phyloP scores from a whole-genome alignment of 2,329 filamentous ascomycete species.

The Ustulina deusta region DNA sequence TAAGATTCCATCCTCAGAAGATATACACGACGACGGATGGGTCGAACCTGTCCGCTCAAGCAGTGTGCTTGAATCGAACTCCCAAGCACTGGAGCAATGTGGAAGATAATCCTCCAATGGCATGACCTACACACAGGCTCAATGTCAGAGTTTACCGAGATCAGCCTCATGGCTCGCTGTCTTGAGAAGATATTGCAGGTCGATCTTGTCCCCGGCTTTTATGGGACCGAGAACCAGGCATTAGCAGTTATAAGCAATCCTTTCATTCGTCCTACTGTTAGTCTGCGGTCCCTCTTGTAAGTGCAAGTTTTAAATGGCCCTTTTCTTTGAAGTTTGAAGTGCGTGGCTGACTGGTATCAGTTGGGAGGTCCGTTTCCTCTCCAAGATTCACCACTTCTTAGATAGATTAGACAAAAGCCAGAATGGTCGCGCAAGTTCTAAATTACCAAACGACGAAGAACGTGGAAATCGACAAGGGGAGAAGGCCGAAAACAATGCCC shows the following conservation, averaged over 20 bases:
- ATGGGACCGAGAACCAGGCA: neutral
- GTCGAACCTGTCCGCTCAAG: conserved; percentile 10
- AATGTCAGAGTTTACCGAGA: conserved; percentile 28
- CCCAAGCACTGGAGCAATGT: conserved; percentile 30
- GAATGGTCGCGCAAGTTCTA: too few species aligned
- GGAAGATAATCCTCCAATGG: conserved; percentile 28
- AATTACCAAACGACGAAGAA: too few species aligned
- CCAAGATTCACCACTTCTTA: conserved; percentile 27
- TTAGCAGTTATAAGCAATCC: conserved; percentile 25
- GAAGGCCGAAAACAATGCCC: neutral
- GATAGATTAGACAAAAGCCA: neutral
- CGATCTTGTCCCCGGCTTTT: conserved; percentile 28
- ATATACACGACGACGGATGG: conserved; percentile 26
- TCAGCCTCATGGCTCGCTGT: conserved; percentile 31
- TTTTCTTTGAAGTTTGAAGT: neutral
- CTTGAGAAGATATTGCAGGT: conserved; percentile 36
- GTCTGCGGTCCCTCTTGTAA: conserved; percentile 33
- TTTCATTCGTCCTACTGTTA: conserved; percentile 26
- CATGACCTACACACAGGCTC: conserved; percentile 25
- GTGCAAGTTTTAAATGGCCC: neutral
- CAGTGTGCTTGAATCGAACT: neutral
- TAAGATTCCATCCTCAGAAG: conserved; percentile 24
- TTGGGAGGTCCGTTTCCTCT: conserved; percentile 34
- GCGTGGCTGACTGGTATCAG: conserved; percentile 4
- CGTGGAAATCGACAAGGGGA: neutral